Conservation (phyloP, 2,329 filamentous ascomycete species). For the Calonectria fujianensis region DNA sequence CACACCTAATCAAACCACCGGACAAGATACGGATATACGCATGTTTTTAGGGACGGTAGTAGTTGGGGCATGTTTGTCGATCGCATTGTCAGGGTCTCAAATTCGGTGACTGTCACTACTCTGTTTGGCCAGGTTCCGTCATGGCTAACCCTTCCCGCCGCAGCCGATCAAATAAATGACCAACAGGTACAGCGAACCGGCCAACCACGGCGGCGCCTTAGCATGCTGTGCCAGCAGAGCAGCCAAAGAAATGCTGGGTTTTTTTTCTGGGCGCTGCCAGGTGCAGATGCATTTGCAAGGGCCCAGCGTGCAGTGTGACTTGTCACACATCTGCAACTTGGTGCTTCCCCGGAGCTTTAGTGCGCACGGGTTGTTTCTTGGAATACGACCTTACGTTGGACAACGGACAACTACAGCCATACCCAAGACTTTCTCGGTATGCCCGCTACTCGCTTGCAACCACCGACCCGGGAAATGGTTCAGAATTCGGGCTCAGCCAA, state of each 20-base stretch:
- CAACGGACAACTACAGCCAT: constrained; percentile 11
- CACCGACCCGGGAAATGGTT: neutral
- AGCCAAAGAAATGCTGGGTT: constrained; percentile 12
- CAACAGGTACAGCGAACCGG: neutral
- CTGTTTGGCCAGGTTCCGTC: constrained; percentile 23
- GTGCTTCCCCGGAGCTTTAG: constrained; percentile 52
- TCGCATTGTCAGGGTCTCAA: constrained; percentile 28
- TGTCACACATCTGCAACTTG: constrained; percentile 50
- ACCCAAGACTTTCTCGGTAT: neutral
- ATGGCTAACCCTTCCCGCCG: constrained; percentile 29
- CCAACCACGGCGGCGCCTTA: constrained; percentile 21
- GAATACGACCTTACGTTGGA: constrained; percentile 6
- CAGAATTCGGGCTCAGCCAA: neutral
- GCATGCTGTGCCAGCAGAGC: constrained; percentile 10
- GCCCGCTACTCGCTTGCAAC: constrained; percentile 5
- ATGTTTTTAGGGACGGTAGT: constrained; percentile 6
- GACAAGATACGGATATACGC: constrained; percentile 26
- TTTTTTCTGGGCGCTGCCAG: constrained; percentile 3
- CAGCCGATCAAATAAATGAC: constrained; percentile 34
- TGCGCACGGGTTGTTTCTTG: constrained; percentile 25
- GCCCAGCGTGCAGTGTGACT: constrained; percentile 43
- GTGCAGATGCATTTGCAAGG: constrained; percentile 30
- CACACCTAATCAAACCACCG: neutral
- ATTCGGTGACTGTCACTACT: constrained; percentile 4
- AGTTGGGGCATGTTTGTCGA: constrained; percentile 25